phyloP scores from a whole-genome alignment of 1,284 basidiomycete species.

The Papiliotrema terrestris region DNA sequence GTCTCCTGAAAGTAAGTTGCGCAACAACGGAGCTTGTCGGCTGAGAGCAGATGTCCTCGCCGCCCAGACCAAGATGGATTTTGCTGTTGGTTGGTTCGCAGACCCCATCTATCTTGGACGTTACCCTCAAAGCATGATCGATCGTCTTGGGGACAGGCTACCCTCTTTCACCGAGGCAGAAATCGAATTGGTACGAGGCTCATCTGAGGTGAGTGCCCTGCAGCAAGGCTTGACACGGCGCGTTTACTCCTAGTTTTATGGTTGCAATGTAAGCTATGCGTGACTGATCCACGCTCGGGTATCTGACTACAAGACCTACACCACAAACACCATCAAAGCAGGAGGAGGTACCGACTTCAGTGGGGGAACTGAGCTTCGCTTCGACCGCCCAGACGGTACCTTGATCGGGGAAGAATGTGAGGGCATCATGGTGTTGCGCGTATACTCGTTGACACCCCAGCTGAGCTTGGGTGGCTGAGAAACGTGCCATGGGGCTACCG shows the following conservation, averaged over 20 bases:
- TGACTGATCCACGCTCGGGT: neutral
- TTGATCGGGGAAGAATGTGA: slow-evolving; percentile 65
- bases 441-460: neutral
- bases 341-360: slow-evolving; percentile 56
- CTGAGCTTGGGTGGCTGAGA: slow-evolving; percentile 34
- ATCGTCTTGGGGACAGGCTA: slow-evolving; percentile 62
- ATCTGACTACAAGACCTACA: slow-evolving; percentile 57
- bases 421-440: slow-evolving; percentile 1
- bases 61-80: slow-evolving; percentile 63
- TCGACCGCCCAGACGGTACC: slow-evolving; percentile 53
- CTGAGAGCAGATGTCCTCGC: slow-evolving; percentile 57
- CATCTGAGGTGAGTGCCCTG: slow-evolving; percentile 57
- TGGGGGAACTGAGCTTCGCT: slow-evolving; percentile 53
- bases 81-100: slow-evolving; percentile 55
- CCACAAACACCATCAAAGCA: slow-evolving; percentile 61
- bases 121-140: slow-evolving; percentile 63
- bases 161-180: slow-evolving; percentile 65
- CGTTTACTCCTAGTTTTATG: slow-evolving; percentile 22
- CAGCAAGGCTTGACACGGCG: neutral
- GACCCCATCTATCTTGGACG: slow-evolving; percentile 70
- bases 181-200: slow-evolving; percentile 60
- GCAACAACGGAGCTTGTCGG: neutral
- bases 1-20: slow-evolving; percentile 59
- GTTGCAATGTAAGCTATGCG: slow-evolving; percentile 17
- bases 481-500: slow-evolving; percentile 42